Conservation (phyloP, 495 filamentous ascomycete genomes). For the Talaromyces stipitatus region DNA sequence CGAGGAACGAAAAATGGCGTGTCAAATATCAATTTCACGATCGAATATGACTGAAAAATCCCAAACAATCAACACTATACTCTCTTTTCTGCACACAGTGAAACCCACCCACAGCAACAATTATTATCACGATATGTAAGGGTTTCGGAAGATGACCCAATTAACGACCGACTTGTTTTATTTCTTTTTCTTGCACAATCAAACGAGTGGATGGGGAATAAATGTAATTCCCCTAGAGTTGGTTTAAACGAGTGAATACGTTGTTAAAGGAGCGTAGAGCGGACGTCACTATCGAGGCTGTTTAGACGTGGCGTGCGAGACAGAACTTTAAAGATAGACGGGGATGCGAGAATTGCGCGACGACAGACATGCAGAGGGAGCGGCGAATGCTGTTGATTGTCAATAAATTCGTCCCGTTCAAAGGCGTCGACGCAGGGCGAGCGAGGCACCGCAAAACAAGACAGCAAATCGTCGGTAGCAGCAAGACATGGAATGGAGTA, state of each 20-base stretch:
- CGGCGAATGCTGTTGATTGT: conserved; percentile 1
- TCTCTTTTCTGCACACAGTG: neutral
- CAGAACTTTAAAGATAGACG: neutral
- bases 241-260: conserved; percentile 1
- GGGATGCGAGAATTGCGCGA: neutral
- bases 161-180: neutral
- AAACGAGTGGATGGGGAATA: conserved; percentile 4
- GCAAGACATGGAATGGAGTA: conserved; percentile 14
- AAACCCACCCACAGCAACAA: neutral
- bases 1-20: neutral
- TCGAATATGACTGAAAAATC: neutral
- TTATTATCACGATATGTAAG: neutral
- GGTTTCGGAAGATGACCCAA: neutral
- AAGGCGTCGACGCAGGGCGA: conserved; percentile 6
- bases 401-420: conserved; percentile 2
- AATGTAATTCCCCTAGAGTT: neutral
- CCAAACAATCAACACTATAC: neutral
- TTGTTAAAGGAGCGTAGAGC: neutral
- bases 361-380: neutral
- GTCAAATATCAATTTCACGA: neutral
- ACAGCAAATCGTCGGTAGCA: conserved; percentile 22
- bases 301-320: neutral
- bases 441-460: conserved; percentile 13
- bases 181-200: neutral
- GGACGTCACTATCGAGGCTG: neutral